A percentile compares a stretch with the other conserved stretches of the same genome.
Conservation (phyloP, 1,139 yeast species). For the Geotrichum aggregatum region DNA sequence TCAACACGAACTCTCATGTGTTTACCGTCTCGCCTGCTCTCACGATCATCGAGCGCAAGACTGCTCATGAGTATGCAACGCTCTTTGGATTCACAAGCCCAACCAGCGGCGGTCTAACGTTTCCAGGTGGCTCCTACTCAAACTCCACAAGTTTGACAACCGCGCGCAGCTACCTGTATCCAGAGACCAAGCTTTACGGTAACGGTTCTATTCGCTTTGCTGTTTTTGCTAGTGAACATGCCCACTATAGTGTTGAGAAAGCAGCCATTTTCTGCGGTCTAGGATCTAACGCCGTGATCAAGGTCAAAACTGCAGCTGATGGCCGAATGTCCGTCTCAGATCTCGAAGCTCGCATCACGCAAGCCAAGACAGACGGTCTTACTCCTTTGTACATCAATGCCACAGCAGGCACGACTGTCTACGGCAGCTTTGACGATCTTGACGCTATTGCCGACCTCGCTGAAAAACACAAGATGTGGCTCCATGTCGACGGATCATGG, state of each 20-base stretch:
- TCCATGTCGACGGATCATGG: conserved; percentile 89
- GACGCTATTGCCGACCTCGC: conserved; percentile 54
- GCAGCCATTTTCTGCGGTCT: conserved; percentile 75
- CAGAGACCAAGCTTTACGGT: conserved; percentile 66
- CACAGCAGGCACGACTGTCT: conserved; percentile 88
- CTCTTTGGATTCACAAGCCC: conserved; percentile 55
- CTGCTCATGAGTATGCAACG: conserved; percentile 64
- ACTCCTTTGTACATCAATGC: conserved; percentile 75
- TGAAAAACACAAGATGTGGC: conserved; percentile 56
- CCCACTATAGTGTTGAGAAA: conserved; percentile 79
- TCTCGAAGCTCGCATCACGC: conserved; percentile 46
- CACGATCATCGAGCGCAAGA: conserved; percentile 67
- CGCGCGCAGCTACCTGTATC: conserved; percentile 63
- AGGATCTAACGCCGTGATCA: conserved; percentile 61
- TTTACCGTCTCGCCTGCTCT: conserved; percentile 82
- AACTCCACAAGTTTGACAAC: conserved; percentile 75
- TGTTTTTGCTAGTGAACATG: conserved; percentile 64
- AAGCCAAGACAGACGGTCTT: conserved; percentile 50
- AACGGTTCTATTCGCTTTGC: conserved; percentile 57
- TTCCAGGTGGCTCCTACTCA: conserved; percentile 86
- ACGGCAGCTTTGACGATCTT: conserved; percentile 76
- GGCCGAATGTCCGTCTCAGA: conserved; percentile 56
- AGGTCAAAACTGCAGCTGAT: conserved; percentile 52
- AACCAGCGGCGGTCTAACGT: conserved; percentile 75
- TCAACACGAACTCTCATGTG: conserved; percentile 83